Conservation (phyloP, 2,329 filamentous ascomycete genomes). For the Aphanocladium album region DNA sequence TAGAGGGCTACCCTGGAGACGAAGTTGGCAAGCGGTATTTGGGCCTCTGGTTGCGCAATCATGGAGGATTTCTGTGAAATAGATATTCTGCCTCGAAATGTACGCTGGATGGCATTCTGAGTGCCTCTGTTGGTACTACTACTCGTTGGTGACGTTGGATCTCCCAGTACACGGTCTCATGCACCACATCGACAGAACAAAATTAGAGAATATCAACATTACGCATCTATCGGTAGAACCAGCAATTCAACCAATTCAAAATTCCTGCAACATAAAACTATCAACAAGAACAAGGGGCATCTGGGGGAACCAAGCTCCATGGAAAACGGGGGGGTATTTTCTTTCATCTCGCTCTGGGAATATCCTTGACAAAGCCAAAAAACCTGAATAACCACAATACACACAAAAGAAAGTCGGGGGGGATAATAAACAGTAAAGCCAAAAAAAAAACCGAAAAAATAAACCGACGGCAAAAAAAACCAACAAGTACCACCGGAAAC, state of each 20-base stretch:
- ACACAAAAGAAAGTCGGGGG: conserved; percentile 8
- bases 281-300: background rate
- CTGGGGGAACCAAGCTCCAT: background rate
- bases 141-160: no score
- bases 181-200: no score
- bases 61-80: no score
- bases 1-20: background rate
- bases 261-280: background rate
- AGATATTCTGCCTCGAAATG: no score
- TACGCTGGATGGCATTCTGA: no score
- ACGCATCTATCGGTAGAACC: background rate
- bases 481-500: conserved; percentile 10
- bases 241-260: background rate
- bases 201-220: background rate
- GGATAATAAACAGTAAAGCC: conserved; percentile 12
- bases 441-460: conserved; percentile 8
- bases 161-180: no score
- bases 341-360: conserved; percentile 14
- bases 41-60: no score
- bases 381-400: conserved; percentile 9
- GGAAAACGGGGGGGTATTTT: conserved; percentile 7
- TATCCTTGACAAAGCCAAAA: conserved; percentile 9
- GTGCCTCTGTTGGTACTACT: no score
- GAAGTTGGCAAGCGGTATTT: background rate
- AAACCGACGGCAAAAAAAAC: conserved; percentile 5